phyloP scores from a whole-genome alignment of 2,329 filamentous ascomycete genomes.

The Aspergillus japonicus region DNA sequence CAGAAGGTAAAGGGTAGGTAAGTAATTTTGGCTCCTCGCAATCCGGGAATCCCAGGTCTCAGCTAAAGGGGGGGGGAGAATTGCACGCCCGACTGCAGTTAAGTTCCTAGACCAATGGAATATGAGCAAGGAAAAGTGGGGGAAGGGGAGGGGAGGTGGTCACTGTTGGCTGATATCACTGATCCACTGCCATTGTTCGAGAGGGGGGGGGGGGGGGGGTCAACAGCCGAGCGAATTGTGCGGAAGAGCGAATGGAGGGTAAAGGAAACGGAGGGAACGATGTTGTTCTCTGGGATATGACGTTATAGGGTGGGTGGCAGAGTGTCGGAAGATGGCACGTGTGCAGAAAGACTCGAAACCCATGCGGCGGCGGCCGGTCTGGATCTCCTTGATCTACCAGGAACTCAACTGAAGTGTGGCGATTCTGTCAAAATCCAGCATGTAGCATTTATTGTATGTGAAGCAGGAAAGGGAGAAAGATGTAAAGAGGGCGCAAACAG shows the following conservation, averaged over 20 bases:
- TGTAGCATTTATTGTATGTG: not conserved
- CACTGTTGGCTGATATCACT: slow-evolving; percentile 19
- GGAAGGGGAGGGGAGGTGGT: slow-evolving; percentile 9
- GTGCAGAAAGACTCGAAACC: slow-evolving; percentile 12
- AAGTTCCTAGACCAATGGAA: slow-evolving; percentile 19
- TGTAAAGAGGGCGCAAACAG: not conserved
- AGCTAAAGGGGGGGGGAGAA: slow-evolving; percentile 10
- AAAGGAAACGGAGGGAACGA: slow-evolving; percentile 25
- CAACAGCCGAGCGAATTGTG: slow-evolving; percentile 15
- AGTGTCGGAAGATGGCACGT: slow-evolving; percentile 14
- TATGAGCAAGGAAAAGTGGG: slow-evolving; percentile 13
- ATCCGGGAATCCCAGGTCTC: slow-evolving; percentile 8
- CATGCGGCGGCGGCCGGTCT: slow-evolving; percentile 18
- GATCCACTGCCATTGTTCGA: slow-evolving; percentile 21
- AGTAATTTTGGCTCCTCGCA: slow-evolving; percentile 7
- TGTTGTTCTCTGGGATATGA: slow-evolving; percentile 31
- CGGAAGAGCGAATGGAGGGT: slow-evolving; percentile 17
- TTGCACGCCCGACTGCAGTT: slow-evolving; percentile 4
- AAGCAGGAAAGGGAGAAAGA: not conserved
- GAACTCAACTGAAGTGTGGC: slow-evolving; percentile 11
- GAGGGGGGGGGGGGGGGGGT: slow-evolving; percentile 14
- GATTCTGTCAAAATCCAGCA: not conserved
- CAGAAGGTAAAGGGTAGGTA: not conserved
- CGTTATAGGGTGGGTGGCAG: slow-evolving; percentile 22
- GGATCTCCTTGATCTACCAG: slow-evolving; percentile 13